These are phyloP conservation scores for Verbena officinalis DNA, from an alignment of 257 asterid species.

Conservation along the genomic window DNA sequence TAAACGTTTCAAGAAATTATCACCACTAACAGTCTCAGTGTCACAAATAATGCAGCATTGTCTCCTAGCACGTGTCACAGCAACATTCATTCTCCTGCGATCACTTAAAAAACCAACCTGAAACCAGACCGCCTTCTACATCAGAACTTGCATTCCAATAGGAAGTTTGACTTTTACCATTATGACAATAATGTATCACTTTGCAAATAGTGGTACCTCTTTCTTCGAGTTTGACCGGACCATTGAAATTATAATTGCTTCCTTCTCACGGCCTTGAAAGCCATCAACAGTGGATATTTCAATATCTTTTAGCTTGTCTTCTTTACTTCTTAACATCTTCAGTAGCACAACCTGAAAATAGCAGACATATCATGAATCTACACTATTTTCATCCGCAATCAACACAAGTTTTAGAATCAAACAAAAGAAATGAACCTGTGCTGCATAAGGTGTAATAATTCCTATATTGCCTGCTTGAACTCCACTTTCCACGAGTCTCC, in stretches of 20 bases:
- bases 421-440: constrained; percentile 64
- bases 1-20: constrained; percentile 81
- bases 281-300: constrained; percentile 99
- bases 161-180: constrained; percentile 6
- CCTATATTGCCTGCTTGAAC: constrained; percentile 84
- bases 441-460: constrained; percentile 90
- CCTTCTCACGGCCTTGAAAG: constrained; percentile 97
- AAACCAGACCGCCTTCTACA: constrained; percentile 17
- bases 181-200: constrained; percentile 22
- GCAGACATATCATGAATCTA: constrained; percentile 3
- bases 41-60: constrained; percentile 93
- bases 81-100: constrained; percentile 93
- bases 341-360: constrained; percentile 75
- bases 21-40: constrained; percentile 90
- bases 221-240: constrained; percentile 91
- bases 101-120: constrained; percentile 98
- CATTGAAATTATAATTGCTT: constrained; percentile 96
- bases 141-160: constrained; percentile 6
- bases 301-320: constrained; percentile 73
- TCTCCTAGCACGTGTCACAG: constrained; percentile 97
- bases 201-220: constrained; percentile 56
- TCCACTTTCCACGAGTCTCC: constrained; percentile 83
- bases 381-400: constrained; percentile 13
- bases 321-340: constrained; percentile 76
- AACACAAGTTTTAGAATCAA: constrained; percentile 8